Evolutionary conservation across 2,329 filamentous ascomycete species (phyloP).

Genomic region (Beauveria brongniartii): DNA sequence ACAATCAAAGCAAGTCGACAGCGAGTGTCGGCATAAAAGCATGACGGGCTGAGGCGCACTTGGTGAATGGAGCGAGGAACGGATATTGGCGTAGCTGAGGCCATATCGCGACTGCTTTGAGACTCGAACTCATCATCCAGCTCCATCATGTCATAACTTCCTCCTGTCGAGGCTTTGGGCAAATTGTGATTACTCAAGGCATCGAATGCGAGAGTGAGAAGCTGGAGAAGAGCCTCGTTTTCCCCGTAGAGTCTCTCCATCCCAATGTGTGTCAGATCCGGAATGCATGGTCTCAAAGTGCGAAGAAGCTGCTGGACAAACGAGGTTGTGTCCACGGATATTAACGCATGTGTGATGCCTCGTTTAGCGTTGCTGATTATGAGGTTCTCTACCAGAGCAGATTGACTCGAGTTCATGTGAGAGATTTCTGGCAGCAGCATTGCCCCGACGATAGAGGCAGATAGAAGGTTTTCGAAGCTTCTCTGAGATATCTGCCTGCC

Average conservation of each 20-base stretch:
- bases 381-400: conserved; percentile 37
- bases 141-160: conserved; percentile 52
- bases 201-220: conserved; percentile 34
- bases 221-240: conserved; percentile 31
- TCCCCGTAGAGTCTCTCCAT: conserved; percentile 31
- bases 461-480: conserved; percentile 43
- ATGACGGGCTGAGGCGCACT: conserved; percentile 31
- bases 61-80: conserved; percentile 39
- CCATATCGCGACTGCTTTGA: conserved; percentile 42
- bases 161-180: conserved; percentile 25
- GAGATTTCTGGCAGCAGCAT: conserved; percentile 40
- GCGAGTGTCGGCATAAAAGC: conserved; percentile 41
- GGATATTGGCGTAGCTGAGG: conserved; percentile 26
- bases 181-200: conserved; percentile 23
- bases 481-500: conserved; percentile 43
- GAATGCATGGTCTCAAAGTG: conserved; percentile 38
- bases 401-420: conserved; percentile 39
- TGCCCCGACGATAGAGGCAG: conserved; percentile 37
- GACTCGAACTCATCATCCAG: conserved; percentile 58
- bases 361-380: conserved; percentile 34
- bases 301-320: conserved; percentile 41
- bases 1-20: conserved; percentile 39
- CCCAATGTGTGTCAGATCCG: conserved; percentile 30
- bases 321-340: conserved; percentile 35
- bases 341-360: conserved; percentile 31